Evolutionary conservation across 2,329 filamentous ascomycete species (phyloP).

Genomic region (Dichotomopilus funicola): DNA sequence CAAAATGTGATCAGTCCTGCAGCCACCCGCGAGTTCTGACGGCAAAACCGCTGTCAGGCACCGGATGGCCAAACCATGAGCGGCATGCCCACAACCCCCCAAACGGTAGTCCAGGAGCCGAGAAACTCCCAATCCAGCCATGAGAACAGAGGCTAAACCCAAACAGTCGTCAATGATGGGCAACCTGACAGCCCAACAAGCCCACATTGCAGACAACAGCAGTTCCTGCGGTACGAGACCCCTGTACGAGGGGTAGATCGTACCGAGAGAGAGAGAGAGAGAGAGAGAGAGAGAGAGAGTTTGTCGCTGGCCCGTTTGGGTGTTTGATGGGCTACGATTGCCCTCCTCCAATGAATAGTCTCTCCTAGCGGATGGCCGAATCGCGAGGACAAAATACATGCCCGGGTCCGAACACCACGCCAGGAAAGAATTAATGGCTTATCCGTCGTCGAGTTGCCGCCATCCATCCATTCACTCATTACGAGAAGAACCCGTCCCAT

Average conservation of each 20-base stretch:
- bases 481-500: too few species aligned
- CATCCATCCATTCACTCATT: too few species aligned
- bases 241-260: too few species aligned
- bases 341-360: too few species aligned
- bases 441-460: neutral
- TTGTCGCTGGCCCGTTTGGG: too few species aligned
- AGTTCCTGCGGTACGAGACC: too few species aligned
- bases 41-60: constrained; percentile 8
- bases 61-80: constrained; percentile 8
- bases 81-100: constrained; percentile 7
- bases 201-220: too few species aligned
- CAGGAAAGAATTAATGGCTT: constrained; percentile 6
- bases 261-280: too few species aligned
- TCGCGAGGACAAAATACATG: too few species aligned
- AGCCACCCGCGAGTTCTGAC: constrained; percentile 29
- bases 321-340: too few species aligned
- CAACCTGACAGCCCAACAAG: neutral
- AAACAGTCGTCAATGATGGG: neutral
- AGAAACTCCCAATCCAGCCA: constrained; percentile 7
- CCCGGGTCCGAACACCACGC: neutral
- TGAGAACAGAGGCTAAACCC: constrained; percentile 1
- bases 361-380: too few species aligned
- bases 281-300: too few species aligned
- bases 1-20: constrained; percentile 33
- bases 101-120: constrained; percentile 13